Percentiles rank a stretch among this genome's conserved stretches.
Evolutionary conservation across 768 basidiomycete species (phyloP).

Genomic region (Termitomyces sp.): DNA sequence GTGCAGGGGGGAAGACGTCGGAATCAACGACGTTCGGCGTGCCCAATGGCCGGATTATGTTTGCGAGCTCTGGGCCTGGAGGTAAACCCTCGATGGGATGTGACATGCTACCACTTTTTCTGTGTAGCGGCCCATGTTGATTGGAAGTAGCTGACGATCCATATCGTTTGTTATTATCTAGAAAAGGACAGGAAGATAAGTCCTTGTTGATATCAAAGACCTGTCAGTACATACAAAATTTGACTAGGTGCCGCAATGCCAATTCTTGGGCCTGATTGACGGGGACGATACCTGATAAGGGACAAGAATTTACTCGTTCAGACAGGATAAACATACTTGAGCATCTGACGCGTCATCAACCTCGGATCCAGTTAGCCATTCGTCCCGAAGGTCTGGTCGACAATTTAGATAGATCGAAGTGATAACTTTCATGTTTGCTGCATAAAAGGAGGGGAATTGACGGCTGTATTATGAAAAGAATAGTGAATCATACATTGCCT

Average conservation of each 20-base stretch:
- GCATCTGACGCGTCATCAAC: conserved; percentile 91
- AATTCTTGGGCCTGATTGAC: conserved; percentile 80
- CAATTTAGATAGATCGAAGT: conserved; percentile 98
- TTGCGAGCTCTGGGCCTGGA: conserved; percentile 68
- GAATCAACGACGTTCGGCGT: conserved; percentile 76
- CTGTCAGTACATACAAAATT: conserved; percentile 67
- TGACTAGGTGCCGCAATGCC: conserved; percentile 87
- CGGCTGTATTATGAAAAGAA: not conserved
- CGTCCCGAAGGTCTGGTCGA: conserved; percentile 92
- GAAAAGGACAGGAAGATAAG: not conserved
- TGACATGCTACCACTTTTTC: conserved; percentile 79
- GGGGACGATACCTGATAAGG: not conserved
- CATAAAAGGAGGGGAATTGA: not conserved
- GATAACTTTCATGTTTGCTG: conserved; percentile 99
- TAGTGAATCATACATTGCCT: conserved; percentile 63
- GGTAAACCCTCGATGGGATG: conserved; percentile 75
- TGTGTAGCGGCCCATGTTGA: conserved; percentile 53
- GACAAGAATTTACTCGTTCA: not conserved
- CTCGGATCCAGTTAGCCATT: conserved; percentile 93
- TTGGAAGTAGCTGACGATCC: conserved; percentile 50
- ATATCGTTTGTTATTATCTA: conserved; percentile 91
- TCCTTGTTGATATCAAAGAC: not conserved
- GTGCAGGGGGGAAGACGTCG: conserved; percentile 93
- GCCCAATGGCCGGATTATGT: conserved; percentile 67
- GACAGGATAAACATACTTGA: conserved; percentile 41